Evolutionary conservation across 2,329 filamentous ascomycete genomes (phyloP).

Genomic region (Aspergillus sergii): DNA sequence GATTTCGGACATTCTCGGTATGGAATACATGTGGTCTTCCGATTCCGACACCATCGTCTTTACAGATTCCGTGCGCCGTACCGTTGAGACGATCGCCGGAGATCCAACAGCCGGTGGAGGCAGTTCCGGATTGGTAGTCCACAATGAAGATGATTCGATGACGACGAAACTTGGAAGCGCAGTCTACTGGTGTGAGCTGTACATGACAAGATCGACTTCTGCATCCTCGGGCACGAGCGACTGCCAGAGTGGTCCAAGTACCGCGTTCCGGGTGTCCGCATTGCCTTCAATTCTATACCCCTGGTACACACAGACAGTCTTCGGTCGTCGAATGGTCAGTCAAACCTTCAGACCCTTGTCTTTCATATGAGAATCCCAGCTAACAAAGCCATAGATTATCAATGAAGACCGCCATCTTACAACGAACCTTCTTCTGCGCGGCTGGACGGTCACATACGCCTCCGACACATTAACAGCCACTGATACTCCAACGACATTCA

Average conservation of each 20-base stretch:
- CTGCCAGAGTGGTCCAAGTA: slow-evolving; percentile 42
- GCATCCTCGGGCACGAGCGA: slow-evolving; percentile 34
- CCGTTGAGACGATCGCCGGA: slow-evolving; percentile 33
- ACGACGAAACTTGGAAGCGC: slow-evolving; percentile 35
- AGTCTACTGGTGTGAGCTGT: slow-evolving; percentile 40
- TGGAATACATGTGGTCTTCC: slow-evolving; percentile 42
- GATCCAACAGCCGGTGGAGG: slow-evolving; percentile 37
- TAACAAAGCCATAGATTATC: slow-evolving; percentile 25
- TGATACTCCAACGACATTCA: slow-evolving; percentile 39
- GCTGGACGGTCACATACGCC: slow-evolving; percentile 38
- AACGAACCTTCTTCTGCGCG: slow-evolving; percentile 36
- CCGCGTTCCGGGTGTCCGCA: slow-evolving; percentile 36
- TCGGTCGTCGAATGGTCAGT: slow-evolving; percentile 37
- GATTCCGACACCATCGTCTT: slow-evolving; percentile 42
- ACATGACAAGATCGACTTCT: slow-evolving; percentile 36
- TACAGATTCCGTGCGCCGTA: slow-evolving; percentile 29
- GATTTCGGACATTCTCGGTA: slow-evolving; percentile 32
- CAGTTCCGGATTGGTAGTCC: slow-evolving; percentile 36
- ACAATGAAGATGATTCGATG: slow-evolving; percentile 35
- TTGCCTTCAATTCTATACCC: slow-evolving; percentile 34
- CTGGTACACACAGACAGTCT: slow-evolving; percentile 41
- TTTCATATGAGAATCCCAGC: background rate
- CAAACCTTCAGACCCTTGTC: background rate
- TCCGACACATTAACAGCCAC: slow-evolving; percentile 38
- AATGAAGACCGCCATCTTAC: slow-evolving; percentile 45